phyloP scores from a whole-genome alignment of 106 monocot species.

The Hemerocallis citrina region DNA sequence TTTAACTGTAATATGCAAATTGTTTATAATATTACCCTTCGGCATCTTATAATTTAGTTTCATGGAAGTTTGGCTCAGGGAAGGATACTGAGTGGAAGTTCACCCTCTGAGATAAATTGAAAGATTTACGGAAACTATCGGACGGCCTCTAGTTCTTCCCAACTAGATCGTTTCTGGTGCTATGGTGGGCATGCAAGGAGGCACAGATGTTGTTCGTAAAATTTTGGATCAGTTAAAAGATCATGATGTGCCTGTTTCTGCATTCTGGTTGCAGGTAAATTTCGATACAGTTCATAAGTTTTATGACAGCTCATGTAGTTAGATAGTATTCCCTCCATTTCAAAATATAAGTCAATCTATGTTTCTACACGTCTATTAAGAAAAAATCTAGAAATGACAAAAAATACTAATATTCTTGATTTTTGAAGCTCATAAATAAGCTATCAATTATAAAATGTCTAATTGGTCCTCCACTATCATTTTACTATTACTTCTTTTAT shows the following conservation, averaged over 20 bases:
- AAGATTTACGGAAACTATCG: slow-evolving; percentile 49
- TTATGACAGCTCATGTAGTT: no score
- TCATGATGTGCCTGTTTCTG: slow-evolving; percentile 63
- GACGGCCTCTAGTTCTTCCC: slow-evolving; percentile 66
- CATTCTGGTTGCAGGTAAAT: slow-evolving; percentile 81
- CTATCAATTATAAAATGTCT: no score
- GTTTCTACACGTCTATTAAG: no score
- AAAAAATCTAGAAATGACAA: no score
- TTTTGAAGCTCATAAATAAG: no score
- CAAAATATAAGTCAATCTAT: no score
- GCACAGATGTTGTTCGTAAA: slow-evolving; percentile 49
- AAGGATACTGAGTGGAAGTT: slow-evolving; percentile 55
- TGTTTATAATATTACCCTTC: no score
- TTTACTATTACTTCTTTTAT: no score
- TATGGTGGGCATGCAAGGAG: slow-evolving; percentile 88
- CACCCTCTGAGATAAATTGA: slow-evolving; percentile 57
- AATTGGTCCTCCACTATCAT: no score
- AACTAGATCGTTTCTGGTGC: slow-evolving; percentile 79
- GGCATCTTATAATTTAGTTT: slow-evolving; percentile 33
- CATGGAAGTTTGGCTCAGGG: slow-evolving; percentile 35
- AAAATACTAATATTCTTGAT: no score
- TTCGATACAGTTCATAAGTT: not conserved
- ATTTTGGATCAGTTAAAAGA: slow-evolving; percentile 61
- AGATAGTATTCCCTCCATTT: no score
- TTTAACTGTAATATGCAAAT: no score